Conservation (phyloP, 768 basidiomycete species). For the Candolleomyces efflorescens region DNA sequence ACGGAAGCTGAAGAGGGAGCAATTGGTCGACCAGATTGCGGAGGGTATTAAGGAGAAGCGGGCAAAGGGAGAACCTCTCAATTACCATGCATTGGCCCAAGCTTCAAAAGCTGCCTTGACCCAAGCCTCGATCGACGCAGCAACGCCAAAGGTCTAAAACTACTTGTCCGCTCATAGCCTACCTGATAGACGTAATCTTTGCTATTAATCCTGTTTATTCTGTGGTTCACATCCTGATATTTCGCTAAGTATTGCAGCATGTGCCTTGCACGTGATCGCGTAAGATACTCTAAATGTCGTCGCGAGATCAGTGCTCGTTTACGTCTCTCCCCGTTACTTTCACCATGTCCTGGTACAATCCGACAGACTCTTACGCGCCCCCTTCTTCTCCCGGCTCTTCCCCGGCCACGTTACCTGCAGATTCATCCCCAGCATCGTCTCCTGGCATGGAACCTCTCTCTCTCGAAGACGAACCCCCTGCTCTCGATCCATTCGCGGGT, state of each 20-base stretch:
- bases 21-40: conserved; percentile 30
- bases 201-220: no score
- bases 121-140: neutral
- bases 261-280: conserved; percentile 13
- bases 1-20: conserved; percentile 37
- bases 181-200: no score
- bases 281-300: conserved; percentile 1
- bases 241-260: no score
- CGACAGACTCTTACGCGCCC: conserved; percentile 14
- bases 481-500: conserved; percentile 52
- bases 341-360: conserved; percentile 17
- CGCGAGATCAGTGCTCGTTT: neutral
- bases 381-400: conserved; percentile 33
- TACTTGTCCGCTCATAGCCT: no score
- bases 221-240: no score
- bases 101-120: neutral
- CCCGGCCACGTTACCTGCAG: conserved; percentile 21
- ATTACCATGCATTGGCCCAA: neutral
- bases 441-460: conserved; percentile 29
- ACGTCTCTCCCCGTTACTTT: conserved; percentile 4
- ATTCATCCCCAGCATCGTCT: conserved; percentile 51
- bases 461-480: conserved; percentile 13
- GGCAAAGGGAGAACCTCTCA: conserved; percentile 20
- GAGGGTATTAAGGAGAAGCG: conserved; percentile 32
- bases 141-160: no score